A percentile compares a stretch with the other conserved stretches of the same genome.
Evolutionary conservation across 1,284 basidiomycete species (phyloP).

Genomic region (Sporisorium iseilematis-ciliati): DNA sequence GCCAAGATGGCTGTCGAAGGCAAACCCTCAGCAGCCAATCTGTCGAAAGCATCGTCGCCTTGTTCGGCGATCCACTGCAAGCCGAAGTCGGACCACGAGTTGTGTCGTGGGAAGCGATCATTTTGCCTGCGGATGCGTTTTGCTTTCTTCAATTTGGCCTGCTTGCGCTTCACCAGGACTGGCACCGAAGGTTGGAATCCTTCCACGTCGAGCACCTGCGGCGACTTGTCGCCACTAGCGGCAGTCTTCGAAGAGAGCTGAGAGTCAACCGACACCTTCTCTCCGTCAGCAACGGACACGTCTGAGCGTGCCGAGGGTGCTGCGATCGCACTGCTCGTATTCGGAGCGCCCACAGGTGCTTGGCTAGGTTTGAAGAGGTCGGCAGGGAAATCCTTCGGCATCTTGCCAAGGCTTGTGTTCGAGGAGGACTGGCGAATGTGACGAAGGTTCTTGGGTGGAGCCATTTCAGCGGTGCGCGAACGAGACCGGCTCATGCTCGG

Average conservation of each 20-base stretch:
- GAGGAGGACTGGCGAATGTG: conserved; percentile 39
- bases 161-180: conserved; percentile 14
- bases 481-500: conserved; percentile 14
- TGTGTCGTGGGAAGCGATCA: conserved; percentile 40
- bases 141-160: conserved; percentile 42
- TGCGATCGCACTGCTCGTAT: background rate
- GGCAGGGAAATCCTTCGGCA: conserved; percentile 14
- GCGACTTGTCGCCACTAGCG: background rate
- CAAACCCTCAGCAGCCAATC: conserved; percentile 24
- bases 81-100: conserved; percentile 36
- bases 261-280: conserved; percentile 14
- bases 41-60: conserved; percentile 26
- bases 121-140: conserved; percentile 35
- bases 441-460: conserved; percentile 37
- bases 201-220: background rate
- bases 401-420: conserved; percentile 22
- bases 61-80: conserved; percentile 39
- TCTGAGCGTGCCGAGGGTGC: background rate
- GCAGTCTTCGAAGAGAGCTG: background rate
- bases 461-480: conserved; percentile 25
- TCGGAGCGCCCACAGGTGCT: background rate
- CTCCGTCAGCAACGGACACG: conserved; percentile 6
- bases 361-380: conserved; percentile 19
- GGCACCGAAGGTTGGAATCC: background rate
- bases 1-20: conserved; percentile 24